A percentile compares a stretch with the other conserved stretches of the same genome.
Conservation (phyloP, 2,329 filamentous ascomycete genomes). For the Fusarium nanum region DNA sequence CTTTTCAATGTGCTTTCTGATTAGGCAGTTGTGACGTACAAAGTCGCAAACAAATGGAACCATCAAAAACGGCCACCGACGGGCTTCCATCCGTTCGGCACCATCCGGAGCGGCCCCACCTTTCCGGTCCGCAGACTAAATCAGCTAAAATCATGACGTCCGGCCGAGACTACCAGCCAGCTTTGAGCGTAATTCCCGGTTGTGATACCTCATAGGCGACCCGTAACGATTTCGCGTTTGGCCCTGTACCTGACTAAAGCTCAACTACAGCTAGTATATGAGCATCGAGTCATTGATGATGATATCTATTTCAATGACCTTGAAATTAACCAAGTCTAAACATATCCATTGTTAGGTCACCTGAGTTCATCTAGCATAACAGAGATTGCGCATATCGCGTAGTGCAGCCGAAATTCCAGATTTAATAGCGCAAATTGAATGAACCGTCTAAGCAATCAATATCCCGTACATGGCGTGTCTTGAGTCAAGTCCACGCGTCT, state of each 20-base stretch:
- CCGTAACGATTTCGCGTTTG: neutral
- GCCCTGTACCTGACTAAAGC: neutral
- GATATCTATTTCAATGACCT: neutral
- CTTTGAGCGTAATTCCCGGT: neutral
- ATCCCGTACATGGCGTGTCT: constrained; percentile 38
- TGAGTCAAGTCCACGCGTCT: constrained; percentile 20
- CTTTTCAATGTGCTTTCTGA: neutral
- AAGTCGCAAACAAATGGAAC: constrained; percentile 2
- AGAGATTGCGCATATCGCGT: neutral
- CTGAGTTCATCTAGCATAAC: neutral
- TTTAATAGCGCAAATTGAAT: constrained; percentile 22
- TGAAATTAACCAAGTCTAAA: neutral
- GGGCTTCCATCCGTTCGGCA: constrained; percentile 6
- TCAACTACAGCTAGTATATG: neutral
- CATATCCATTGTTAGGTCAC: neutral
- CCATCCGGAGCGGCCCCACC: constrained; percentile 35
- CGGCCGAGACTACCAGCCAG: neutral
- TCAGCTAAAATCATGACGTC: constrained; percentile 1
- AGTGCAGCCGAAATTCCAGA: neutral
- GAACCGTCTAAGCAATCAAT: constrained; percentile 42
- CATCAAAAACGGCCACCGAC: neutral
- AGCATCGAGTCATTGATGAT: neutral
- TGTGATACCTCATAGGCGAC: neutral
- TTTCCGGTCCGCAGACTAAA: constrained; percentile 13
- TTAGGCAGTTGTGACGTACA: constrained; percentile 18